phyloP scores from a whole-genome alignment of 1,284 basidiomycete genomes.

The Ustilago sp. region DNA sequence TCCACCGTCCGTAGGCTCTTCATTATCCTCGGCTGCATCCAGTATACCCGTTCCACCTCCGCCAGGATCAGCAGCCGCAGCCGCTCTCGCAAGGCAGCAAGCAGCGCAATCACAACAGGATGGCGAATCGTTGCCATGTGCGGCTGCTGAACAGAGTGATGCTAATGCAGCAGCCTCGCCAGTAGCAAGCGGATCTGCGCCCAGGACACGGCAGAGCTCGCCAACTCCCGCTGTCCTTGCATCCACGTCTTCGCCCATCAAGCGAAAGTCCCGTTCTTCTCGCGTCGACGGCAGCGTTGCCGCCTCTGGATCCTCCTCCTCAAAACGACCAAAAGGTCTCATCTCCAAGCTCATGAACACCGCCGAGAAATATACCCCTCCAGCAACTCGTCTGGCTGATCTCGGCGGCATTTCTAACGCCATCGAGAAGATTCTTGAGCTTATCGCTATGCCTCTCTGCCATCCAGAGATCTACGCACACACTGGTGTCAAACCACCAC shows the following conservation, averaged over 20 bases:
- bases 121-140: slow-evolving; percentile 17
- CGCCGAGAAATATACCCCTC: slow-evolving; percentile 69
- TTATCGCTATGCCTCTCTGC: slow-evolving; percentile 91
- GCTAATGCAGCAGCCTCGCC: slow-evolving; percentile 18
- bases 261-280: slow-evolving; percentile 59
- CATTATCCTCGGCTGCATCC: slow-evolving; percentile 26
- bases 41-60: slow-evolving; percentile 54
- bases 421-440: slow-evolving; percentile 92
- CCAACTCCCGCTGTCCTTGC: slow-evolving; percentile 17
- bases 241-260: slow-evolving; percentile 34
- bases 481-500: slow-evolving; percentile 89
- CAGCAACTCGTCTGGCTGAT: slow-evolving; percentile 80
- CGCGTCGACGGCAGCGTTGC: slow-evolving; percentile 32
- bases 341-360: slow-evolving; percentile 33
- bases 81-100: slow-evolving; percentile 45
- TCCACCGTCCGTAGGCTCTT: slow-evolving; percentile 25
- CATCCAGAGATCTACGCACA: slow-evolving; percentile 96
- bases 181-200: slow-evolving; percentile 27
- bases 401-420: slow-evolving; percentile 87
- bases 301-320: slow-evolving; percentile 27
- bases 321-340: slow-evolving; percentile 45
- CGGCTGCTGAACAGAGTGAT: slow-evolving; percentile 6
- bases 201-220: slow-evolving; percentile 50
- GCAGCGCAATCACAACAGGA: slow-evolving; percentile 36
- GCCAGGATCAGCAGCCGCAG: slow-evolving; percentile 56